Percentiles rank a stretch among this genome's conserved stretches.
phyloP scores from a whole-genome alignment of 1,284 basidiomycete genomes.

The Cryptococcus sp. region DNA sequence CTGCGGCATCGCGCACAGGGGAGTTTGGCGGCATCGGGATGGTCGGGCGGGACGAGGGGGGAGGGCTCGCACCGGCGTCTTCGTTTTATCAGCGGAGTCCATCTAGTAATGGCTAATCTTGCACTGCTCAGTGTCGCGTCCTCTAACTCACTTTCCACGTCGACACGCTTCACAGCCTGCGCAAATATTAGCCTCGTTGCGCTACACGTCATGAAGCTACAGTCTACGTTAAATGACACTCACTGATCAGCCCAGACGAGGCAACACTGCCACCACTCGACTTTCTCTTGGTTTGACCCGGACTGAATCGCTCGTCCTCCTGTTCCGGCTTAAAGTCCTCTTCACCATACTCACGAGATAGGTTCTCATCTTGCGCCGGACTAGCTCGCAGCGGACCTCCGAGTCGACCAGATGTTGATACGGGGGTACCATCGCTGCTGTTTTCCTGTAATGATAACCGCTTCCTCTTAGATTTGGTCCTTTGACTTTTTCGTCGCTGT shows the following conservation, averaged over 20 bases:
- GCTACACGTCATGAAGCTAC: too few species aligned
- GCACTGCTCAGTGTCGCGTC: not conserved
- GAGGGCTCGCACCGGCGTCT: constrained; percentile 49
- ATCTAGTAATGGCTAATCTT: too few species aligned
- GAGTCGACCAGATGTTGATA: not conserved
- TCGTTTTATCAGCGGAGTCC: not conserved
- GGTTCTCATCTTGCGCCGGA: constrained; percentile 7
- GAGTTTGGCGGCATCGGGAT: constrained; percentile 45
- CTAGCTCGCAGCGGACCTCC: constrained; percentile 1
- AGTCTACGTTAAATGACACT: not conserved
- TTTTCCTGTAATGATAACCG: constrained; percentile 9
- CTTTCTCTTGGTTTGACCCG: constrained; percentile 6
- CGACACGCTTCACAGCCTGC: constrained; percentile 26
- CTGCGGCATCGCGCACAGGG: constrained; percentile 47
- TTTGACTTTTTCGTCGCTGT: not conserved
- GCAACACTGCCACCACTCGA: not conserved
- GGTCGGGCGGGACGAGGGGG: constrained; percentile 42
- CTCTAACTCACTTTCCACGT: constrained; percentile 23
- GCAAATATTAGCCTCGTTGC: too few species aligned
- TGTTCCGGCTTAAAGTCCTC: not conserved
- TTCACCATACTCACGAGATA: too few species aligned
- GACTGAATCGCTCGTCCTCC: not conserved
- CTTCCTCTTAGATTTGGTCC: constrained; percentile 3
- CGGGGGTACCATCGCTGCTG: not conserved
- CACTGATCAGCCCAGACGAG: constrained; percentile 17